phyloP scores from a whole-genome alignment of 768 basidiomycete species.

The Tulasnella calospora region DNA sequence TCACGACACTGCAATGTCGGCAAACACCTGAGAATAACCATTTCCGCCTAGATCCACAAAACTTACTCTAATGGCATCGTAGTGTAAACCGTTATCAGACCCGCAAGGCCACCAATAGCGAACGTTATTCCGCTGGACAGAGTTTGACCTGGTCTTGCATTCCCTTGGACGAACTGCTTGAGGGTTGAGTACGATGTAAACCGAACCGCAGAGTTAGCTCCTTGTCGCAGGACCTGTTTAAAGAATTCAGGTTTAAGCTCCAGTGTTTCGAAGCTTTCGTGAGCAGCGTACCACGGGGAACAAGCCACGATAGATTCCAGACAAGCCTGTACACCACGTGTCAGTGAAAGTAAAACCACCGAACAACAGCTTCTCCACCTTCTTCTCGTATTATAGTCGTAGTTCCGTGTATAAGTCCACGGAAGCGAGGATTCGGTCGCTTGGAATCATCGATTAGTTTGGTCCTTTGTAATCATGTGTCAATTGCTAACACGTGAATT shows the following conservation, averaged over 20 bases:
- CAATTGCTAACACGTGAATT: background rate
- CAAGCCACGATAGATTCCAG: slow-evolving; percentile 76
- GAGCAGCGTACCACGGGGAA: slow-evolving; percentile 76
- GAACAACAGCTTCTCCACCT: slow-evolving; percentile 54
- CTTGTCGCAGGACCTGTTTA: slow-evolving; percentile 89
- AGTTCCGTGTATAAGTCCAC: slow-evolving; percentile 83
- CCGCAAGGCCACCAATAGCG: slow-evolving; percentile 88
- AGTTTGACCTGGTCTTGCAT: slow-evolving; percentile 72
- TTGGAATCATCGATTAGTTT: slow-evolving; percentile 95
- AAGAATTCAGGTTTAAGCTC: background rate
- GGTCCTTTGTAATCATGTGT: slow-evolving; percentile 54
- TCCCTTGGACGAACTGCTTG: slow-evolving; percentile 88
- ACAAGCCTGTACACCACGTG: slow-evolving; percentile 7
- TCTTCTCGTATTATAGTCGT: slow-evolving; percentile 73
- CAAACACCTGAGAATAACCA: slow-evolving; percentile 29
- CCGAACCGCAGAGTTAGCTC: slow-evolving; percentile 92
- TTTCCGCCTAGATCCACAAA: background rate
- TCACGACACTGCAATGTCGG: slow-evolving; percentile 65
- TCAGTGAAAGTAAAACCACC: background rate
- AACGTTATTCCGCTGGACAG: slow-evolving; percentile 88
- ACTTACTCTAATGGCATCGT: slow-evolving; percentile 80
- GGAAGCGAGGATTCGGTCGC: slow-evolving; percentile 75
- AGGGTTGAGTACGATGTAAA: slow-evolving; percentile 94
- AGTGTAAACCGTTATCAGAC: slow-evolving; percentile 89
- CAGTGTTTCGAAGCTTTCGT: background rate